Evolutionary conservation across 2,329 filamentous ascomycete species (phyloP).

Genomic region (Sphaerulina vaccinii): DNA sequence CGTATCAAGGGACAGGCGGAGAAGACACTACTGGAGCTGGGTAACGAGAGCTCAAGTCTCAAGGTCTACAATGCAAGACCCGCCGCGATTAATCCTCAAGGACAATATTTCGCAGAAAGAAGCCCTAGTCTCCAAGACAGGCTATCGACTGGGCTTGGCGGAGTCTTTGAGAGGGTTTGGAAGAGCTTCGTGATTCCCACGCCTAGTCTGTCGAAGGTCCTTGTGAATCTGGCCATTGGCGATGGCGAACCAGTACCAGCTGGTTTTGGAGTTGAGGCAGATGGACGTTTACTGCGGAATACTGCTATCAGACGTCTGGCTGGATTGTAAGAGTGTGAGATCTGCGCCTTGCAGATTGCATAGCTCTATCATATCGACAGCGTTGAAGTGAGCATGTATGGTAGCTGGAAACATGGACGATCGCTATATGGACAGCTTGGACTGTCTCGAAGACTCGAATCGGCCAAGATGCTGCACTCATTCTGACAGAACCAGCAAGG

Average conservation of each 20-base stretch:
- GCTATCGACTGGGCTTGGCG: conserved; percentile 15
- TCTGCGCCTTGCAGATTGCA: no score
- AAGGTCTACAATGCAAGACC: conserved; percentile 60
- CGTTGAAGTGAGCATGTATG: no score
- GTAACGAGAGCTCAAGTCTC: conserved; percentile 48
- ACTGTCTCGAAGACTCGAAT: no score
- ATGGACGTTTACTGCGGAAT: conserved; percentile 43
- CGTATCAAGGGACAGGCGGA: conserved; percentile 69
- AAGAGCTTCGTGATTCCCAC: conserved; percentile 46
- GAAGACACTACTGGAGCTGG: conserved; percentile 55
- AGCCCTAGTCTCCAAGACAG: conserved; percentile 17
- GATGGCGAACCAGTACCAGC: conserved; percentile 44
- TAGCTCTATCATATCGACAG: no score
- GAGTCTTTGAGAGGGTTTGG: conserved; percentile 32
- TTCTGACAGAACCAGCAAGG: no score
- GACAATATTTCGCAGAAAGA: conserved; percentile 25
- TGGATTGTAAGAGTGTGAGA: conserved; percentile 1
- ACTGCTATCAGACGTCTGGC: conserved; percentile 43
- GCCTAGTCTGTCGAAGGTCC: conserved; percentile 47
- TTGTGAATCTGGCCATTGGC: conserved; percentile 51
- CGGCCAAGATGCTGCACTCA: no score
- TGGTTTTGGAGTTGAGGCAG: conserved; percentile 38
- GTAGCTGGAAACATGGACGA: no score
- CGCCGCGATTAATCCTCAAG: conserved; percentile 55
- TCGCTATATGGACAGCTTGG: no score